A percentile compares a stretch with the other conserved stretches of the same genome.
These are phyloP conservation scores for Cymbidium sinense DNA, from an alignment of 106 monocot species.

Conservation along the genomic window DNA sequence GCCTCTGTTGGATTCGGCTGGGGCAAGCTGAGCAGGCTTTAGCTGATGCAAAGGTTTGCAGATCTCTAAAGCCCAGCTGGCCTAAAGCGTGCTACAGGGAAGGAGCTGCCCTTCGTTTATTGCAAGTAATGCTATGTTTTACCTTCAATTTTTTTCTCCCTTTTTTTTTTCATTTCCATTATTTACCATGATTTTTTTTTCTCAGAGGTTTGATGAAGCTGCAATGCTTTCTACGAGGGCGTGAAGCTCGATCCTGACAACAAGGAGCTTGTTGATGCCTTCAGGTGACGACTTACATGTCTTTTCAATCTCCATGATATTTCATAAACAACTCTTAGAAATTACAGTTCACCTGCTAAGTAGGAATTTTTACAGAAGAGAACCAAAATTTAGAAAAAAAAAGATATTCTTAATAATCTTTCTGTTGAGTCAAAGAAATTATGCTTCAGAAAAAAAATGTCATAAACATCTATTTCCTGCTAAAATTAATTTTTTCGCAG, in stretches of 20 bases:
- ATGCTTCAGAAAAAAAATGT: too few relatives aligned
- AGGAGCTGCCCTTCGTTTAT: constrained; percentile 67
- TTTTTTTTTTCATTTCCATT: background rate
- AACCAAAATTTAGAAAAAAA: too few relatives aligned
- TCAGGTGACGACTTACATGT: constrained; percentile 51
- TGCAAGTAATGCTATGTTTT: constrained; percentile 37
- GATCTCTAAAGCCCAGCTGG: constrained; percentile 71
- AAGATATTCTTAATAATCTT: too few relatives aligned
- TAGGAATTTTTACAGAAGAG: too few relatives aligned
- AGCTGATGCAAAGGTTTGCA: constrained; percentile 70
- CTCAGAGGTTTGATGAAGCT: constrained; percentile 84
- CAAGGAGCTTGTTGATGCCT: constrained; percentile 75
- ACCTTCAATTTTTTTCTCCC: background rate
- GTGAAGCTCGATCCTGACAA: constrained; percentile 88
- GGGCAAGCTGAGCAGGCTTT: constrained; percentile 77
- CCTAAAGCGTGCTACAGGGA: constrained; percentile 90
- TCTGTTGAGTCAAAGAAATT: too few relatives aligned
- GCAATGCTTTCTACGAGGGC: constrained; percentile 92
- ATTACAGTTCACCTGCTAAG: too few relatives aligned
- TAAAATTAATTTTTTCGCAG: too few relatives aligned
- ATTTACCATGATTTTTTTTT: background rate
- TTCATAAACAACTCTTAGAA: too few relatives aligned
- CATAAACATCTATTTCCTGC: too few relatives aligned
- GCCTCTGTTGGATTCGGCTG: constrained; percentile 74
- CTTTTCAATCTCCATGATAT: background rate